phyloP scores from a whole-genome alignment of 2,329 filamentous ascomycete genomes.

The Botrytis galanthina region DNA sequence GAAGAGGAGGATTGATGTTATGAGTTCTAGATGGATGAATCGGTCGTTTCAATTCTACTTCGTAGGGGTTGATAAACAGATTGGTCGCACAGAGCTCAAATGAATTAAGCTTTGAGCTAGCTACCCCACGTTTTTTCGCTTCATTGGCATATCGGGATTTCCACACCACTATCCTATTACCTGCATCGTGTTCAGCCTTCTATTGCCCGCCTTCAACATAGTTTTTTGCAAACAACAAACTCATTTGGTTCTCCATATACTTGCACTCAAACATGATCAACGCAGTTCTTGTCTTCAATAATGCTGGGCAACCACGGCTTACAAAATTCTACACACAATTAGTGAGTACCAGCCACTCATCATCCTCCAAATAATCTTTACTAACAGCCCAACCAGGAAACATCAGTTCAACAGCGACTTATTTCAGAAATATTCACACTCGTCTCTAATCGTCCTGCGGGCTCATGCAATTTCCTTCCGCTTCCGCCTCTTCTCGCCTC shows the following conservation, averaged over 20 bases:
- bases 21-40: background rate
- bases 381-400: conserved; percentile 63
- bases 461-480: conserved; percentile 95
- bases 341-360: conserved; percentile 47
- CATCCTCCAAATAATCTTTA: conserved; percentile 1
- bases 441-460: conserved; percentile 85
- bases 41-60: background rate
- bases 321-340: conserved; percentile 99
- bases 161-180: background rate
- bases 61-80: background rate
- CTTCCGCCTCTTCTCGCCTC: conserved; percentile 63
- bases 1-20: background rate
- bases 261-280: conserved; percentile 74
- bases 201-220: conserved; percentile 6
- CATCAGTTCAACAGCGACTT: conserved; percentile 91
- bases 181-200: conserved; percentile 11
- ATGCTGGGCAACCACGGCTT: conserved; percentile 90
- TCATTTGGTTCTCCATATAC: background rate
- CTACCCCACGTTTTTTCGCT: conserved; percentile 27
- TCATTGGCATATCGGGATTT: background rate
- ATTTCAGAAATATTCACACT: conserved; percentile 97
- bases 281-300: conserved; percentile 97
- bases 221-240: conserved; percentile 8
- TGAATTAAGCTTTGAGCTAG: conserved; percentile 14
- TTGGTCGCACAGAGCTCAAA: background rate